phyloP scores from a whole-genome alignment of 306 rosid species.

The Lathyrus tuberosus region DNA sequence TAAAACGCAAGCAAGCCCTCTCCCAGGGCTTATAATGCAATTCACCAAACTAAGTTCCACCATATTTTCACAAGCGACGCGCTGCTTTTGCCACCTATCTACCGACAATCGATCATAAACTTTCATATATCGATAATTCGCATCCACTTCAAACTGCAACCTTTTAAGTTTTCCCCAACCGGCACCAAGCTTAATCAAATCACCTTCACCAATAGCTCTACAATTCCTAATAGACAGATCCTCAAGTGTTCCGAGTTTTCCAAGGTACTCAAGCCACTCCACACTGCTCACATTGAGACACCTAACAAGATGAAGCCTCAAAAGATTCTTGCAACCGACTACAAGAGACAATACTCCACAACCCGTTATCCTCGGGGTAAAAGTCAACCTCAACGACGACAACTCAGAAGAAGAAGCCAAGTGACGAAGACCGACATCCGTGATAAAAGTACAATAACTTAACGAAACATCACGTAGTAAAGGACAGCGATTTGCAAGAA shows the following conservation, averaged over 20 bases:
- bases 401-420: slow-evolving; percentile 70
- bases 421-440: slow-evolving; percentile 75
- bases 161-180: slow-evolving; percentile 75
- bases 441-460: slow-evolving; percentile 82
- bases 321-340: slow-evolving; percentile 77
- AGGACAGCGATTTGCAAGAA: slow-evolving; percentile 65
- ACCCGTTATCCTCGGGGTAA: slow-evolving; percentile 77
- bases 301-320: slow-evolving; percentile 74
- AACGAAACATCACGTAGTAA: slow-evolving; percentile 63
- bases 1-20: slow-evolving; percentile 88
- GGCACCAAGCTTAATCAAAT: slow-evolving; percentile 62
- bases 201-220: slow-evolving; percentile 64
- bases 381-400: slow-evolving; percentile 72
- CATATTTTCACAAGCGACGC: slow-evolving; percentile 72
- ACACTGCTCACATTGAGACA: slow-evolving; percentile 78
- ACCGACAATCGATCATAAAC: slow-evolving; percentile 83
- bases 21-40: slow-evolving; percentile 90
- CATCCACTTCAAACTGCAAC: slow-evolving; percentile 88
- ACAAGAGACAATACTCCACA: slow-evolving; percentile 84
- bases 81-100: slow-evolving; percentile 84
- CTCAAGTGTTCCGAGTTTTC: slow-evolving; percentile 54
- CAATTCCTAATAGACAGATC: slow-evolving; percentile 60
- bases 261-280: slow-evolving; percentile 71
- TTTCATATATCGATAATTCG: slow-evolving; percentile 83
- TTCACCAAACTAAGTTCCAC: slow-evolving; percentile 77